Conservation (phyloP, 164 flowering plant genomes). For the Magnolia changhungtana region DNA sequence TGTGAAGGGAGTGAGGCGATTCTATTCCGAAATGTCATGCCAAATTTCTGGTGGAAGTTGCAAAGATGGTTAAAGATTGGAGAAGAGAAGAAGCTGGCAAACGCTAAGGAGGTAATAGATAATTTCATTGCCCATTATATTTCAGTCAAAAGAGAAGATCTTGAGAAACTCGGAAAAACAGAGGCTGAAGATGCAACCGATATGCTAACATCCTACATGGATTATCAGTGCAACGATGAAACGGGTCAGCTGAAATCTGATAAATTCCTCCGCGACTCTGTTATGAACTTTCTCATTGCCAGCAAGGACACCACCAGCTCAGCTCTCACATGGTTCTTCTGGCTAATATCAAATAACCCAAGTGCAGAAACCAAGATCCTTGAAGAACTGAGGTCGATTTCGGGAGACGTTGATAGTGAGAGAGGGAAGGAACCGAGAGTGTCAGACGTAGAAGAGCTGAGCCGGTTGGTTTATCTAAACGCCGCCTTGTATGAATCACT, state of each 20-base stretch:
- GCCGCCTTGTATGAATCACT: constrained; percentile 39
- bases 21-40: constrained; percentile 21
- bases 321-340: constrained; percentile 41
- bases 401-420: background rate
- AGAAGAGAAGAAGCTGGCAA: constrained; percentile 10
- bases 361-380: constrained; percentile 24
- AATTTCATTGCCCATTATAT: background rate
- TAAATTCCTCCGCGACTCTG: constrained; percentile 28
- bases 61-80: constrained; percentile 28
- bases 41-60: constrained; percentile 34
- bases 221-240: background rate
- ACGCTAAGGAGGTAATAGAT: background rate
- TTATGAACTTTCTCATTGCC: constrained; percentile 26
- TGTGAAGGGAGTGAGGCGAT: constrained; percentile 25
- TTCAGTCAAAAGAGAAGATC: constrained; percentile 1
- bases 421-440: constrained; percentile 4
- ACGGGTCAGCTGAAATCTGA: background rate
- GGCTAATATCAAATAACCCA: constrained; percentile 30
- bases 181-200: background rate
- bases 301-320: constrained; percentile 33
- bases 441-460: constrained; percentile 6
- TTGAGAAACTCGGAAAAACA: background rate
- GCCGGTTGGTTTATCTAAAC: constrained; percentile 31
- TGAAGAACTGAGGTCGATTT: constrained; percentile 19
- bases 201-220: background rate